These are phyloP conservation scores for Aspergillus heteromorphus DNA, from an alignment of 495 filamentous ascomycete genomes.

Conservation along the genomic window DNA sequence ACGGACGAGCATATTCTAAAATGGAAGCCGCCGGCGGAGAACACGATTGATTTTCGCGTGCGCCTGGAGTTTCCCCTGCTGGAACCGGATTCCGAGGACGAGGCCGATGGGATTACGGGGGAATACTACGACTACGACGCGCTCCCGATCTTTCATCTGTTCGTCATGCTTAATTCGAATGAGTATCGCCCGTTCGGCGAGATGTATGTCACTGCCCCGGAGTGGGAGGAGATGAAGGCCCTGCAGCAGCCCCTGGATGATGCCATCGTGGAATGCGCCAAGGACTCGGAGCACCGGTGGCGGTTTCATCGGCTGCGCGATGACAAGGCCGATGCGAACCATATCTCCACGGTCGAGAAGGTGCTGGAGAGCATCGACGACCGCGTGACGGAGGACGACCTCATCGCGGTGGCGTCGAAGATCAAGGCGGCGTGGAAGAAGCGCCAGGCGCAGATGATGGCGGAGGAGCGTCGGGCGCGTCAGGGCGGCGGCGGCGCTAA, in stretches of 20 bases:
- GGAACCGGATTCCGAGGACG: slow-evolving; percentile 64
- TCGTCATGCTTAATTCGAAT: slow-evolving; percentile 48
- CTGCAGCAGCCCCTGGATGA: slow-evolving; percentile 69
- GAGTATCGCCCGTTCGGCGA: slow-evolving; percentile 58
- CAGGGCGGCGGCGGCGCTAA: slow-evolving; percentile 20
- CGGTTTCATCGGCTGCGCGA: slow-evolving; percentile 80
- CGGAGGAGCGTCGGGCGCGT: slow-evolving; percentile 23
- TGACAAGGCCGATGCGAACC: slow-evolving; percentile 88
- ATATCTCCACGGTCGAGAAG: slow-evolving; percentile 70
- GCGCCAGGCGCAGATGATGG: slow-evolving; percentile 33
- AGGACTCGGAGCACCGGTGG: slow-evolving; percentile 70
- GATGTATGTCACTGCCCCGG: slow-evolving; percentile 63
- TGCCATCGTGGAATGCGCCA: slow-evolving; percentile 79
- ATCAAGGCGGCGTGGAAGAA: slow-evolving; percentile 75
- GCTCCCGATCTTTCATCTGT: slow-evolving; percentile 54
- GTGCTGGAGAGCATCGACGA: slow-evolving; percentile 82
- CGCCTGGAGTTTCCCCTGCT: slow-evolving; percentile 67
- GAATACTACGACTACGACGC: slow-evolving; percentile 55
- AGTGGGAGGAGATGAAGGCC: slow-evolving; percentile 80
- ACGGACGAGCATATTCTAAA: slow-evolving; percentile 92
- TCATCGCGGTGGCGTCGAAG: slow-evolving; percentile 54
- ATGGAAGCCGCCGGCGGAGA: slow-evolving; percentile 92
- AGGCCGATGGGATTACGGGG: slow-evolving; percentile 52
- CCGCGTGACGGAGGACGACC: slow-evolving; percentile 59
- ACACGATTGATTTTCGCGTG: slow-evolving; percentile 87